Percentiles rank a stretch among this genome's conserved stretches.
phyloP scores from a whole-genome alignment of 352 stramenopile species.

The Ophiocytium majus region DNA sequence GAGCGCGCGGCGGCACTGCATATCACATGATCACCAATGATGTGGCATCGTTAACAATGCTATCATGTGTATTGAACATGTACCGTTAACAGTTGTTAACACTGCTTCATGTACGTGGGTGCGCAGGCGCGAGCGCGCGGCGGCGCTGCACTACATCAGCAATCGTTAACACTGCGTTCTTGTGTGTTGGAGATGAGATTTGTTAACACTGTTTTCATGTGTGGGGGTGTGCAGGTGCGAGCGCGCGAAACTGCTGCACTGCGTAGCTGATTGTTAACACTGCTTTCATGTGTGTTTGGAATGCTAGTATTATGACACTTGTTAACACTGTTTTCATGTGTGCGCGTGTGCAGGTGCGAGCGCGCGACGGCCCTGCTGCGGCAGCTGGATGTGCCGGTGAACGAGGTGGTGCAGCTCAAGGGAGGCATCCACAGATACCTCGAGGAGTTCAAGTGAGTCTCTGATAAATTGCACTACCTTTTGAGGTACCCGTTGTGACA shows the following conservation, averaged over 20 bases:
- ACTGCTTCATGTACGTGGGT: background rate
- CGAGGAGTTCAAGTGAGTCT: constrained; percentile 60
- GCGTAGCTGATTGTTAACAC: too few species aligned
- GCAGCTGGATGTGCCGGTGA: constrained; percentile 61
- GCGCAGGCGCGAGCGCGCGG: constrained; percentile 64
- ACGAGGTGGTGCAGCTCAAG: constrained; percentile 68
- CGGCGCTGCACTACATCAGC: too few species aligned
- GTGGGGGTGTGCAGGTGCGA: constrained; percentile 58
- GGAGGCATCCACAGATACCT: constrained; percentile 72
- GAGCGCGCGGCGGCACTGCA: too few species aligned
- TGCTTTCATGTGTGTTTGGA: background rate
- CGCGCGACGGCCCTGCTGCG: constrained; percentile 67
- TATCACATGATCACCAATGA: too few species aligned
- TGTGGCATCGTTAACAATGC: too few species aligned
- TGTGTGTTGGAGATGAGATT: too few species aligned
- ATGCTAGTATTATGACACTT: too few species aligned
- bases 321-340: background rate
- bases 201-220: background rate
- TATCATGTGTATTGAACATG: too few species aligned
- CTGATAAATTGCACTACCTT: too few species aligned
- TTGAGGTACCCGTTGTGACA: too few species aligned
- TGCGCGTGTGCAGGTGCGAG: constrained; percentile 59
- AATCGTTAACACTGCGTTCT: too few species aligned
- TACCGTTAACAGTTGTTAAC: too few species aligned
- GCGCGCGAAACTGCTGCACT: constrained; percentile 65